Evolutionary conservation across 1,284 basidiomycete genomes (phyloP), one percentile per base, ranked within the genome.

Genomic region (Ustilago nuda): DNA sequence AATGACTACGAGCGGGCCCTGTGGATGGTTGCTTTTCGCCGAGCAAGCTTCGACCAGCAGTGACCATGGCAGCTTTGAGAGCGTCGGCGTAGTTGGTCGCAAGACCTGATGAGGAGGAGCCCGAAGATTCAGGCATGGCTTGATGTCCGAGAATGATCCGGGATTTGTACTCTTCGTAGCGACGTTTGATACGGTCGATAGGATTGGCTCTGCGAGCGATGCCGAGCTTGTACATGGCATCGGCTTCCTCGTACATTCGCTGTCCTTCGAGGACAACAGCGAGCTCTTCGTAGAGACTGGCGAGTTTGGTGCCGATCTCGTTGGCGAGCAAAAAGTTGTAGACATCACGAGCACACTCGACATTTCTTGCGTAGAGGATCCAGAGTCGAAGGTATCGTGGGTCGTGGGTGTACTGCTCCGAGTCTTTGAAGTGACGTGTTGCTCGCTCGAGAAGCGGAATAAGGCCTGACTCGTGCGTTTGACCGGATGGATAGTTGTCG

Each of bases 371-470:
- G 84, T 94, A 94, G 68, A 92, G 88, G 17, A 91, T 90, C 95
- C 95, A 97, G 36, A 96, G 87, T 85, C 92, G 93, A 55, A 98
- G 89, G 86, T 98, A 97, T 45, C 95, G 90, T 61, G 93, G 87
- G 87, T 98, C 95, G 72, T 92, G 91, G 81, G 91, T 91, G 87
- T 96, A 98, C 33, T 91, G 88, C 37, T 89, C 88, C 81, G 95
- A 93, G 32, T 90, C 89, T 68, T 92, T 90, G 85, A 98, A 96
- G 58, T 90, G 89, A 27, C 92, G 88, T 0, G 92, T 93, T 0
- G 91, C 90, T 73, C 91, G 90, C 78, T 94, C 92, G 13, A 95
- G 88, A 0, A 90, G 87, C 35, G 93, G 92, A 0, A 95, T 88
- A 4, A 94, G 87, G 62, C 84, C 84, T 43, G 82, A 86, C 41